Evolutionary conservation across 1,284 basidiomycete species (phyloP), one percentile per base, ranked within the genome.

Genomic region (Ustilago shanxiensis): DNA sequence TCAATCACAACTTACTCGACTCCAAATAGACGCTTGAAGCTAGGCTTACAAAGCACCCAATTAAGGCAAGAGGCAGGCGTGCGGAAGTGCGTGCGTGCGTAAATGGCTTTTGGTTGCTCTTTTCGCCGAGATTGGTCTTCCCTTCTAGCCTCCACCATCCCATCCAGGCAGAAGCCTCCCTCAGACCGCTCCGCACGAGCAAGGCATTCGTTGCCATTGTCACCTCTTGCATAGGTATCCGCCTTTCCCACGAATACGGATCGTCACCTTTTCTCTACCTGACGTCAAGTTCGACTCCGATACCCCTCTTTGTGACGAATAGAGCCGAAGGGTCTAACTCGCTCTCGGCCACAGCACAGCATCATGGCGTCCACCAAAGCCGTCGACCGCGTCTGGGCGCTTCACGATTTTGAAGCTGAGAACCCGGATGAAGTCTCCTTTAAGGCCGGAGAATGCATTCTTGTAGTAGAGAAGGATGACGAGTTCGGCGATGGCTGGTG

Each of bases 401-500:
- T 93, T 28, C 93, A 95, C 86, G 92, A 93, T 84, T 98, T 98
- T 82, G 83, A 88, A 18, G 95, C 95, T 10, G 95, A 99, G 87
- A 91, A 98, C 86, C 92, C 93, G 58, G 96, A 99, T 87, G 96
- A 99, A 87, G 90, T 98, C 57, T 86, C 91, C 4, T 98, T 99
- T 86, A 89, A 88, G 66, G 91, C 92, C 3, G 95, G 95, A 9
- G 94, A 98, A 79, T 89, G 90, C 72, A 95, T 99, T 82, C 90
- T 93, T 82, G 91, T 99, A 49, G 77, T 98, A 47, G 95, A 99
- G 88, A 93, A 91, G 87, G 96, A 99, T 86, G 96, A 99, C 76
- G 88, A 91, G 66, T 99, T 95, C 85, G 91, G 91, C 47, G 96
- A 99, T 87, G 96, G 96, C n/a, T 99, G 96, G 96, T 98, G 94